Base-by-base conservation (phyloP, 2,329 filamentous ascomycete genomes). In the Fusarium chlamydosporum region DNA sequence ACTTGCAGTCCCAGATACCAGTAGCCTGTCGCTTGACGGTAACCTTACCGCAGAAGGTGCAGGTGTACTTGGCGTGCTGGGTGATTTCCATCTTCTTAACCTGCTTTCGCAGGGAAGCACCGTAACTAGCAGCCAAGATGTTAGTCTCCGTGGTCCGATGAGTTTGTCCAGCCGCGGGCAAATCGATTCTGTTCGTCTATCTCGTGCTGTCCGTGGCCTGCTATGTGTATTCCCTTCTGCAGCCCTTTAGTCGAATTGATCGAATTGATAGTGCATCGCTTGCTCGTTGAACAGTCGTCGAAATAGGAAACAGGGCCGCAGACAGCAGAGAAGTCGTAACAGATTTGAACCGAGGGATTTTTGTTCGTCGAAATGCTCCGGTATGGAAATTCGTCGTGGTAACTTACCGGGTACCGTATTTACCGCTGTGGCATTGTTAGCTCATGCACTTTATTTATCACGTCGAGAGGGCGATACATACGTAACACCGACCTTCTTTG, bases 1-100 rank as follows among this genome's bases (percentile, higher is more conserved):
- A 88, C 84, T 89, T 91, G 92, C 96, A 99, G 84, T 95, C 89
- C 95, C 95, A 97, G 89, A 97, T 97, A 79, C 94, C 94, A 77
- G 95, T 92, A 72, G 93, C 90, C 81, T 93, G 88, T 80, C 95
- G 91, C 88, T 94, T 94, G 81, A 97, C 94, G 78, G 91, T 92
- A 82, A 90, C 91, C 91, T 98, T 98, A 81, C 95, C 95, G 89
- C 94, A 97, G 92, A 98, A 99, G 75, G 94, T 95, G 91, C 95
- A 98, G 81, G 91, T 90, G 81, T 97, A 98, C 83, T 92, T 92
- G 86, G 94, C 93, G 89, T 99, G 96, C 86, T 98, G 96, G 79
- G 93, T 92, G 84, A 98, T 92, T 91, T 98, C 96, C 92, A 97
- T 97, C 92, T 97, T 97, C 93, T 98, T 98, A 82, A 83, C 81